These are phyloP conservation scores for Dryadomyces sulphureus DNA, from an alignment of 2,329 filamentous ascomycete species.

Conservation along the genomic window DNA sequence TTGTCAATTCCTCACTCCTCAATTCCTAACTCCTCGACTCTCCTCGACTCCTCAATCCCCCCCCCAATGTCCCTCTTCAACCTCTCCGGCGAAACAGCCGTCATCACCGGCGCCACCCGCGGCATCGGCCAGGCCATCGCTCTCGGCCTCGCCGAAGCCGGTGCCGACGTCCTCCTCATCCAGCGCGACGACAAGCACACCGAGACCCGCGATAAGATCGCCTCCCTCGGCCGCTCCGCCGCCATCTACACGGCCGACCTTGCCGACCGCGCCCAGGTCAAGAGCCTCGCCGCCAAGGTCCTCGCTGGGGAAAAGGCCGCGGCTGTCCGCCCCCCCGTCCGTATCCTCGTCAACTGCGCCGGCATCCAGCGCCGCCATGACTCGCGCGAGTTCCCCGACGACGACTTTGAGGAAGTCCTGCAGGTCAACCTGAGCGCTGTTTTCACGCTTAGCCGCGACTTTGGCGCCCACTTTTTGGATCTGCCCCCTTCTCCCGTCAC, in stretches of 20 bases:
- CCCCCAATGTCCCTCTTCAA: constrained; percentile 35
- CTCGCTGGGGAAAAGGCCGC: constrained; percentile 40
- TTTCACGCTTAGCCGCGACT: constrained; percentile 63
- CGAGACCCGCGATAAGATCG: constrained; percentile 46
- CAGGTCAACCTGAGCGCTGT: constrained; percentile 78
- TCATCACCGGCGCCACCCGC: constrained; percentile 41
- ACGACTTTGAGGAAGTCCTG: constrained; percentile 65
- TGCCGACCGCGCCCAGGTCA: constrained; percentile 41
- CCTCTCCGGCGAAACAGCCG: constrained; percentile 39
- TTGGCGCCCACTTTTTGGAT: constrained; percentile 63
- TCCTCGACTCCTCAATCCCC: too few relatives aligned
- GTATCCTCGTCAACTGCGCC: constrained; percentile 74
- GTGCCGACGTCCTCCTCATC: constrained; percentile 39
- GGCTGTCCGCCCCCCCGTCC: constrained; percentile 25
- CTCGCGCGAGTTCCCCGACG: constrained; percentile 58
- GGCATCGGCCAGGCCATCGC: constrained; percentile 44
- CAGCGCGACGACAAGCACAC: constrained; percentile 20
- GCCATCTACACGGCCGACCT: constrained; percentile 59
- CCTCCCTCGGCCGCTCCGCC: constrained; percentile 50
- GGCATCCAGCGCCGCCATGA: constrained; percentile 73
- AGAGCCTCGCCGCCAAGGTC: constrained; percentile 43
- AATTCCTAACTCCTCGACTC: too few relatives aligned
- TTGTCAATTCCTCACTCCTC: too few relatives aligned
- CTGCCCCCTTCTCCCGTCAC: constrained; percentile 31
- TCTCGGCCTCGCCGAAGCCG: constrained; percentile 42